These are phyloP conservation scores for Talaromyces proteolyticus DNA, from an alignment of 495 filamentous ascomycete genomes.

Conservation along the genomic window DNA sequence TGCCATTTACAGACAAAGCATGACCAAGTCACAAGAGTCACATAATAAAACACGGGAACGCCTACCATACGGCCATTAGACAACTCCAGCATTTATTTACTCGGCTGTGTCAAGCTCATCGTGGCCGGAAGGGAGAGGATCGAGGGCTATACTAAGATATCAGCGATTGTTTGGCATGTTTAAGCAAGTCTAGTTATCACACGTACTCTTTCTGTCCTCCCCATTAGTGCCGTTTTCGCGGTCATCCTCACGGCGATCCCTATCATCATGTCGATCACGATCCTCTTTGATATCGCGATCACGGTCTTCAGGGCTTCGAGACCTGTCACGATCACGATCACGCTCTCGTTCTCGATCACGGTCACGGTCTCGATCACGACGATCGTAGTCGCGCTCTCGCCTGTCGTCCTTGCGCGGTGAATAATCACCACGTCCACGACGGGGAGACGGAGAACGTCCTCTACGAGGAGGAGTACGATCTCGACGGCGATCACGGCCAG, in stretches of 20 bases:
- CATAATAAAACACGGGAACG: no score
- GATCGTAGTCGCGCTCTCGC: slow-evolving; percentile 66
- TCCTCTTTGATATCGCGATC: slow-evolving; percentile 69
- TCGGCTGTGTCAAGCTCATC: slow-evolving; percentile 98
- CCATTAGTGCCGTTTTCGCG: slow-evolving; percentile 41
- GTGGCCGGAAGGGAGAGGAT: slow-evolving; percentile 77
- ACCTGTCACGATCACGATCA: slow-evolving; percentile 57
- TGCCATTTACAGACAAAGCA: neutral
- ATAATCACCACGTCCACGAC: slow-evolving; percentile 73
- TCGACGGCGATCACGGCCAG: slow-evolving; percentile 68
- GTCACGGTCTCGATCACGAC: slow-evolving; percentile 63
- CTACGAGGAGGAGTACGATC: slow-evolving; percentile 79
- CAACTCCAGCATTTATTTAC: slow-evolving; percentile 44
- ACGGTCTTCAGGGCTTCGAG: slow-evolving; percentile 47
- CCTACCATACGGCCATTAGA: slow-evolving; percentile 3
- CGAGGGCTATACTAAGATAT: slow-evolving; percentile 43
- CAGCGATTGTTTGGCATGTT: no score
- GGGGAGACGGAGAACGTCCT: slow-evolving; percentile 65
- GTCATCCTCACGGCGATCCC: slow-evolving; percentile 52
- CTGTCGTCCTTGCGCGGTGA: slow-evolving; percentile 91
- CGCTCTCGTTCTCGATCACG: slow-evolving; percentile 64
- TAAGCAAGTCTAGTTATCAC: neutral
- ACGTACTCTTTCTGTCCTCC: slow-evolving; percentile 83
- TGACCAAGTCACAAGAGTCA: neutral
- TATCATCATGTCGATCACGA: slow-evolving; percentile 66